Base-by-base conservation (phyloP, 2,329 filamentous ascomycete species). In the Ascochyta fabae region DNA sequence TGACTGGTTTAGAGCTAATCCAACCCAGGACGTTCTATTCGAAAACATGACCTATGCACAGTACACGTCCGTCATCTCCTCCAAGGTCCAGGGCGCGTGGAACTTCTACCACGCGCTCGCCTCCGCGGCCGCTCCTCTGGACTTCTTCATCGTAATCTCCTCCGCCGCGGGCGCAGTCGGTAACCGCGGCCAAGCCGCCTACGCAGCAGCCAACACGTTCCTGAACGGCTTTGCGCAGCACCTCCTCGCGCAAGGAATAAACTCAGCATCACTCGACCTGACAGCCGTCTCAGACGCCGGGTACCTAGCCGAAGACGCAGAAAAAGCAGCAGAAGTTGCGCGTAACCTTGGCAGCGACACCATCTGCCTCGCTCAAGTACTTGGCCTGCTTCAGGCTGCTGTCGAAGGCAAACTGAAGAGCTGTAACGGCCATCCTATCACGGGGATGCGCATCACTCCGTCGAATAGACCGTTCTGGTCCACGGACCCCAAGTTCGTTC, bases 101-200 rank as follows among this genome's bases (percentile, higher is more conserved):
- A 64, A 63, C 44, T 33, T 65, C 19, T 52, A 65, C 55, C 10
- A 42, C 6, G 29, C 41, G 3, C 48, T 65, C 2, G 43, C 57
- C 2, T 36, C 41, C 16, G 19, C 9, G 4, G 9, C 15, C n/a
- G 39, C 23, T 3, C 42, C 67, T 0, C 63, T 78, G 2, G 75
- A 78, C 33, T 78, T 77, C 60, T 77, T 79, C 58, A 61, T 78
- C 40, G 45, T 74, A n/a, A 68, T 73, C 41, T 77, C 74, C 1
- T 77, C 73, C 0, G 56, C 67, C 4, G 51, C 61, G 0, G 48
- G 51, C 22, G 50, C 66, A 2, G 48, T 66, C 58, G 67, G 67
- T 6, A 65, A 62, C 43, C 31, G 38, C 1, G 67, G 65, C 2
- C 70, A 73, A 54, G 48, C 59, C 12, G 61, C 57, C 31, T 73